Conservation (phyloP, 768 basidiomycete species). For the Gautieria morchelliformis region DNA sequence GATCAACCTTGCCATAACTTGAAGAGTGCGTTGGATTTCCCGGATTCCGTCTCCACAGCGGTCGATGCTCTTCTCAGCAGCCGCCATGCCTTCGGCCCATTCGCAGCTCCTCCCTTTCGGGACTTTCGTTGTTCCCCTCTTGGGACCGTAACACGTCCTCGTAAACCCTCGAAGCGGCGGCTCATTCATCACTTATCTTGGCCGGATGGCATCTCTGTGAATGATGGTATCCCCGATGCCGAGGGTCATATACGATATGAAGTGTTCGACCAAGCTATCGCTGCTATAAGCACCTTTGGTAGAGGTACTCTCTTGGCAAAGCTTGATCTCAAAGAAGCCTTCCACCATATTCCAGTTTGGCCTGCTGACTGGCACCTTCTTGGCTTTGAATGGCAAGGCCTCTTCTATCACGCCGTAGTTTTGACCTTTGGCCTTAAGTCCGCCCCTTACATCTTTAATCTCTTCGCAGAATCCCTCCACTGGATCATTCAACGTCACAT, state of each 20-base stretch:
- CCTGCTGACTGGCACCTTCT: slow-evolving; percentile 23
- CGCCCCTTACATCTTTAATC: slow-evolving; percentile 33
- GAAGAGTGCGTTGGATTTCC: no score
- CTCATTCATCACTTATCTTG: slow-evolving; percentile 16
- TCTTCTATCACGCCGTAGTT: slow-evolving; percentile 22
- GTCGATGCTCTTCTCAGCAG: neutral
- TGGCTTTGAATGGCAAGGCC: slow-evolving; percentile 23
- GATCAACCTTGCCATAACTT: no score
- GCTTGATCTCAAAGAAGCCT: slow-evolving; percentile 29
- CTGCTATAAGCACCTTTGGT: slow-evolving; percentile 11
- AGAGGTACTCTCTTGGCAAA: slow-evolving; percentile 23
- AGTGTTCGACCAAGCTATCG: slow-evolving; percentile 12
- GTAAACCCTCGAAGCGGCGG: slow-evolving; percentile 13
- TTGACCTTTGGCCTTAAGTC: slow-evolving; percentile 25
- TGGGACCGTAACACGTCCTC: slow-evolving; percentile 6
- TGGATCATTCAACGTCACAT: slow-evolving; percentile 31
- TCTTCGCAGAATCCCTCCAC: slow-evolving; percentile 31
- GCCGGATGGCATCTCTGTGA: slow-evolving; percentile 13
- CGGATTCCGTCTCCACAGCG: no score
- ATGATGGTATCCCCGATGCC: slow-evolving; percentile 19
- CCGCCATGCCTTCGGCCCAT: neutral
- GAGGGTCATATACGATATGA: slow-evolving; percentile 29
- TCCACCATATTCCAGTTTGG: slow-evolving; percentile 26
- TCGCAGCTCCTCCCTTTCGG: neutral
- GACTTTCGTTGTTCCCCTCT: slow-evolving; percentile 7